A percentile compares a stretch with the other conserved stretches of the same genome.
phyloP scores from a whole-genome alignment of 1,284 basidiomycete species.

The Puccinia sorghi region DNA sequence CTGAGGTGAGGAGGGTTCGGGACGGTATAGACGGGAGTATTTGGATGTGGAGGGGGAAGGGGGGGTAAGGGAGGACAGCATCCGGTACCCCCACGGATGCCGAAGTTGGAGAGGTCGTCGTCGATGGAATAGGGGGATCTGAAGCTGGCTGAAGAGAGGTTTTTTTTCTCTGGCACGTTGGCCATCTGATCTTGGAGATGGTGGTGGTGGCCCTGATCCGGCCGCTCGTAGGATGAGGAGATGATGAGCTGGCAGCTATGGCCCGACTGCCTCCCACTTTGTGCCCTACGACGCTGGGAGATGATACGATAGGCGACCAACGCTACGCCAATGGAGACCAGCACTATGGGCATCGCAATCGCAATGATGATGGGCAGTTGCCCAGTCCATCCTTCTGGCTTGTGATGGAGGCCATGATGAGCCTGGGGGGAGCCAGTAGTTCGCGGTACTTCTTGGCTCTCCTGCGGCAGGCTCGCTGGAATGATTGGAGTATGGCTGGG shows the following conservation, averaged over 20 bases:
- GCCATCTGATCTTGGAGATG: background rate
- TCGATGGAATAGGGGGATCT: background rate
- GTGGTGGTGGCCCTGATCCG: background rate
- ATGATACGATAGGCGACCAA: background rate
- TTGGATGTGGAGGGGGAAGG: background rate
- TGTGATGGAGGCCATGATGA: background rate
- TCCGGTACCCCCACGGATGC: background rate
- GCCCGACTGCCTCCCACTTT: no score
- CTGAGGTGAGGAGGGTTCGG: background rate
- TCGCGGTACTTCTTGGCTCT: no score
- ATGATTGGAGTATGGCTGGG: background rate
- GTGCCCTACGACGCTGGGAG: no score
- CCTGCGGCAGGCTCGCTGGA: background rate
- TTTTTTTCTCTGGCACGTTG: background rate
- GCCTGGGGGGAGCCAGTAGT: background rate
- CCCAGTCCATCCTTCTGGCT: background rate
- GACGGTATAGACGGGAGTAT: background rate
- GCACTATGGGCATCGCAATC: background rate
- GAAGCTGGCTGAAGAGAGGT: background rate
- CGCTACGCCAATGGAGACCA: background rate
- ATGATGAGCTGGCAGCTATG: background rate
- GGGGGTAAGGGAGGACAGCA: conserved; percentile 1
- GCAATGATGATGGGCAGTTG: background rate
- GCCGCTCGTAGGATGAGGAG: background rate
- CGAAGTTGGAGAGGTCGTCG: background rate